Evolutionary conservation across 768 basidiomycete species (phyloP), one percentile per base, ranked within the genome.

Genomic region (Naganishia kalamii): DNA sequence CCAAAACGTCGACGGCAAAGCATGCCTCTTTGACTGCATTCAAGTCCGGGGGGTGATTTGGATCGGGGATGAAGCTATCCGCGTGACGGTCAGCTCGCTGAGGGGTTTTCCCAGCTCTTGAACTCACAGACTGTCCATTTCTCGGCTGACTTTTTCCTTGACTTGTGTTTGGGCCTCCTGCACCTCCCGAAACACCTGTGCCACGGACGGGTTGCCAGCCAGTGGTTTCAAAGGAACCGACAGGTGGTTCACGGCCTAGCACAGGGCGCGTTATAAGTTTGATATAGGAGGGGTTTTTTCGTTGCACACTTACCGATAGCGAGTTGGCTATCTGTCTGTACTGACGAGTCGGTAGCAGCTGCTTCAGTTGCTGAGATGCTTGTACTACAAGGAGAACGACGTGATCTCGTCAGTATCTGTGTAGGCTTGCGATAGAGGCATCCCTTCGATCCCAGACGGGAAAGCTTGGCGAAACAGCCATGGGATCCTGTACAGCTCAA

Each of bases 41-140:
- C 0, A 84, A 79, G 71, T 88, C 88, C 49, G 87, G 80, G 13
- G 82, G 84, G 67, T 86, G 23, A 83, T 72, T 82, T 6, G 84
- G 82, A 68, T 92, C 88, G 75, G 90, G 89, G 4, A 90, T 80
- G 76, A 89, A 91, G 77, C 91, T 94, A 68, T 4, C 29, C 17
- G 13, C 1, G 19, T 25, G 21, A n/a, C 43, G 5, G 21, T 10
- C 43, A 44, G 43, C 43, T 17, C 37, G 17, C 10, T 25, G 15
- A 17, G 51, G 25, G 49, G 29, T 43, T 25, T 12, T 33, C 60
- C n/a, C 37, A 12, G 32, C 21, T 5, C 19, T 11, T n/a, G 43
- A n/a, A 81, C 90, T 63, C 77, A 92, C 92, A 92, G 92, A 33
- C 84, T 82, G 74, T 98, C 92, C 75, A 98, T 96, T 76, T 99